Conservation (phyloP, 352 stramenopile species). For the Phytophthora meadii region DNA sequence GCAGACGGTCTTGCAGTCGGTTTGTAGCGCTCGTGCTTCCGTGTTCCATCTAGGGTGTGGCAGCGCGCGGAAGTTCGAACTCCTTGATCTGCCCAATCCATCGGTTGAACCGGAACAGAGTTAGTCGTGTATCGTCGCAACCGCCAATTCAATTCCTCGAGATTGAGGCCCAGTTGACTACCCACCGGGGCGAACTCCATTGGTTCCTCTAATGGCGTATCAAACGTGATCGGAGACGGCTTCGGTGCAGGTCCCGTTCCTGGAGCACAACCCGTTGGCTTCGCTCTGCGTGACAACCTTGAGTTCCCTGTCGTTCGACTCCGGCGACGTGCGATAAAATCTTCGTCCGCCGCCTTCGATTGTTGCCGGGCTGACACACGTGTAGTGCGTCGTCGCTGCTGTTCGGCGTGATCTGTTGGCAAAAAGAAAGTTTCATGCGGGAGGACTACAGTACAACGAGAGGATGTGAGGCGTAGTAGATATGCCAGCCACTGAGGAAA, state of each 20-base stretch:
- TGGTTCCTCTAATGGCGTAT: conserved; percentile 6
- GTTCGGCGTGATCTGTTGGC: conserved; percentile 27
- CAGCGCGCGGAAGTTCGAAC: conserved; percentile 13
- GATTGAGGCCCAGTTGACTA: conserved; percentile 35
- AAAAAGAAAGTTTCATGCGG: conserved; percentile 34
- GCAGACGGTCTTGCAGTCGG: conserved; percentile 5
- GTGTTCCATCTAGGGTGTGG: conserved; percentile 23
- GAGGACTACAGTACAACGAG: conserved; percentile 19
- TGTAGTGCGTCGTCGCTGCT: conserved; percentile 31
- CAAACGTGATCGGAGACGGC: conserved; percentile 16
- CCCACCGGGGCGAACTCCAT: conserved; percentile 28
- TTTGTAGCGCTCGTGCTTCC: conserved; percentile 17
- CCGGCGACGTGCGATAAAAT: conserved; percentile 22
- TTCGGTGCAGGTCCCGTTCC: conserved; percentile 5
- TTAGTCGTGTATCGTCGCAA: conserved; percentile 43
- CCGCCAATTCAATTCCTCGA: conserved; percentile 47
- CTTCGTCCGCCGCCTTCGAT: conserved; percentile 10
- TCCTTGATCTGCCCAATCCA: conserved; percentile 23
- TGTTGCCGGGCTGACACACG: conserved; percentile 15
- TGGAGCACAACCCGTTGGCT: conserved; percentile 21
- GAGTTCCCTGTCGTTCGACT: conserved; percentile 38
- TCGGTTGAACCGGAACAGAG: conserved; percentile 37
- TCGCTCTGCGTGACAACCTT: conserved; percentile 29
- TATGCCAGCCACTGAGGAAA: conserved; percentile 2
- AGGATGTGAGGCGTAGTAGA: conserved; percentile 13